Conservation (phyloP, 345 rosid species). For the Leavenworthia alabamica region DNA sequence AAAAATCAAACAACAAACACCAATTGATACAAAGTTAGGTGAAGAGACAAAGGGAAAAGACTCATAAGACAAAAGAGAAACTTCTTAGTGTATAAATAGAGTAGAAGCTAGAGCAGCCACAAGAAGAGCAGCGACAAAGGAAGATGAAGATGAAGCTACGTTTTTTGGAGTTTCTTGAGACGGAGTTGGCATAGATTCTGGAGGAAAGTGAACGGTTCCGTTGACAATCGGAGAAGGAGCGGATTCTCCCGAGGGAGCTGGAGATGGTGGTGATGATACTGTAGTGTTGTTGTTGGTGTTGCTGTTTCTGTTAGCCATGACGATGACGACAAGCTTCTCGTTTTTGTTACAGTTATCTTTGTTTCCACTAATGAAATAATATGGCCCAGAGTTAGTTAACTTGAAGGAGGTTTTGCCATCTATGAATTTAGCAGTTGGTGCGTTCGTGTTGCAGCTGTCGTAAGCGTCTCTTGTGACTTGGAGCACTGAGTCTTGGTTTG, state of each 20-base stretch:
- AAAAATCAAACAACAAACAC: slow-evolving; percentile 19
- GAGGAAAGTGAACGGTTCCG: slow-evolving; percentile 34
- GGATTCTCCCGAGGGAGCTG: slow-evolving; percentile 44
- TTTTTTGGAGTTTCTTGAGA: slow-evolving; percentile 21
- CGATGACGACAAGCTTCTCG: slow-evolving; percentile 53
- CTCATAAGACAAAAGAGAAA: slow-evolving; percentile 5
- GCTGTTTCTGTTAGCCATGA: slow-evolving; percentile 62
- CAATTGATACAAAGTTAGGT: slow-evolving; percentile 10
- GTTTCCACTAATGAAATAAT: slow-evolving; percentile 75
- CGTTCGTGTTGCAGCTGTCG: slow-evolving; percentile 44
- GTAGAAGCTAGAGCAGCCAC: slow-evolving; percentile 40
- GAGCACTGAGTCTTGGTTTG: slow-evolving; percentile 65
- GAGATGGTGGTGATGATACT: slow-evolving; percentile 29
- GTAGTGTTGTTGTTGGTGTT: slow-evolving; percentile 23
- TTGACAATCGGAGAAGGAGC: slow-evolving; percentile 47
- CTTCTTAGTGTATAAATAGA: slow-evolving; percentile 35
- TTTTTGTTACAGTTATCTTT: slow-evolving; percentile 57
- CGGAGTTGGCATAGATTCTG: slow-evolving; percentile 50
- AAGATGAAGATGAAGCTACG: slow-evolving; percentile 39
- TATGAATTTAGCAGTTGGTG: slow-evolving; percentile 30
- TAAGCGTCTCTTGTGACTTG: slow-evolving; percentile 52
- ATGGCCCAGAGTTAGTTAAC: slow-evolving; percentile 51
- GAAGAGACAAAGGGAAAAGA: no score
- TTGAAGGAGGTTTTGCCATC: slow-evolving; percentile 57
- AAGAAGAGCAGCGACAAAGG: slow-evolving; percentile 41